Percentiles rank a stretch among this genome's conserved stretches.
Evolutionary conservation across 768 basidiomycete species (phyloP).

Genomic region (Tylopilus felleus): DNA sequence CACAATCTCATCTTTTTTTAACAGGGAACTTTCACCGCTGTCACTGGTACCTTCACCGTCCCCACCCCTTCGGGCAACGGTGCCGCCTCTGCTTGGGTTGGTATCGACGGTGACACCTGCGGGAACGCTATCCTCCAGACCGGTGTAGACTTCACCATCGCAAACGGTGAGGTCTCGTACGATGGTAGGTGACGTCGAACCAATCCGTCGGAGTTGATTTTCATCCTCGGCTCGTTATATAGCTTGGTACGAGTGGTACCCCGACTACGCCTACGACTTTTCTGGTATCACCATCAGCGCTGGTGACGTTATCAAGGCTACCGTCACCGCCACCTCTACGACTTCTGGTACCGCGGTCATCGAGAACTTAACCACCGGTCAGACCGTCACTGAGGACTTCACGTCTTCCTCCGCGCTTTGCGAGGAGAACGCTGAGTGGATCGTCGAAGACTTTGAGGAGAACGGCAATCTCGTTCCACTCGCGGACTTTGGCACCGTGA

Average conservation of each 20-base stretch:
- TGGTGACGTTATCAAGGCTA: conserved; percentile 18
- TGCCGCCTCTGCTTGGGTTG: conserved; percentile 23
- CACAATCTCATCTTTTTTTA: neutral
- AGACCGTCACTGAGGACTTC: conserved; percentile 3
- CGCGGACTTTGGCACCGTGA: conserved; percentile 20
- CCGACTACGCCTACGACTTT: conserved; percentile 15
- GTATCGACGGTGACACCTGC: conserved; percentile 22
- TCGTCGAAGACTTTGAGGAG: conserved; percentile 20
- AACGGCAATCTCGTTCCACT: conserved; percentile 3
- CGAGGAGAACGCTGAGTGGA: conserved; percentile 21
- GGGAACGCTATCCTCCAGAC: conserved; percentile 17
- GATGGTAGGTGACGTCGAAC: conserved; percentile 4
- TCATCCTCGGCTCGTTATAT: neutral
- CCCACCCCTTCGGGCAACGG: conserved; percentile 13
- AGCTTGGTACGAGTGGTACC: conserved; percentile 27
- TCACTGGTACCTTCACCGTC: conserved; percentile 20
- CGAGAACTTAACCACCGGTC: conserved; percentile 18
- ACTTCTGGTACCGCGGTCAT: conserved; percentile 18
- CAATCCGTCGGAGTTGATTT: neutral
- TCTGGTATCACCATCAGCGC: conserved; percentile 10
- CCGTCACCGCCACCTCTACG: conserved; percentile 15
- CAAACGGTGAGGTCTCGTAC: neutral
- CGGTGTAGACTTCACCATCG: conserved; percentile 14
- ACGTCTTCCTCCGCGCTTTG: conserved; percentile 18
- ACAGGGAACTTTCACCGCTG: conserved; percentile 21